A percentile compares a stretch with the other conserved stretches of the same genome.
Conservation (phyloP, 345 rosid genomes). For the Acer saccharum region DNA sequence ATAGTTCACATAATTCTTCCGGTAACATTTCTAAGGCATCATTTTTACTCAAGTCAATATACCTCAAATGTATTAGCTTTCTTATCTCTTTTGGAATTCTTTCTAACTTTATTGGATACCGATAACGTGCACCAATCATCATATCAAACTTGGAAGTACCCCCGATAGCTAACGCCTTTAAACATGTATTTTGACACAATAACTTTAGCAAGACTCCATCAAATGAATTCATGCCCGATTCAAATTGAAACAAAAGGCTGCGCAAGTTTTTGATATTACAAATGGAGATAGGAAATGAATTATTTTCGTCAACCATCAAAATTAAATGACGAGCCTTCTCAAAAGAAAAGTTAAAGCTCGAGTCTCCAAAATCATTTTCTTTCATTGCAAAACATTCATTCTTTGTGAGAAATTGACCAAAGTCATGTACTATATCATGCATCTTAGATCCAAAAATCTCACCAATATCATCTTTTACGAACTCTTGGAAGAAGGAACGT, state of each 20-base stretch:
- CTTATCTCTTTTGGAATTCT: neutral
- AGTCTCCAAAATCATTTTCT: neutral
- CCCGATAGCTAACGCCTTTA: neutral
- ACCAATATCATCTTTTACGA: no score
- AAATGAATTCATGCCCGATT: neutral
- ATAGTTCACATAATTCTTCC: neutral
- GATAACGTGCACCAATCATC: fast-evolving
- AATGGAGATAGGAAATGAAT: neutral
- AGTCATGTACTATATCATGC: neutral
- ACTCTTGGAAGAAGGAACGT: no score
- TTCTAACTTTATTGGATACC: neutral
- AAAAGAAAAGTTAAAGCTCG: neutral
- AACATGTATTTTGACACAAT: neutral
- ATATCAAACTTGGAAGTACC: neutral
- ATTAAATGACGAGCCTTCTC: constrained; percentile 19
- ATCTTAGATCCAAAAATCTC: neutral
- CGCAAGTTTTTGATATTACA: constrained; percentile 19
- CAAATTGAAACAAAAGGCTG: constrained; percentile 16
- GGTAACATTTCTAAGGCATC: neutral
- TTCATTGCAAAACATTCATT: neutral
- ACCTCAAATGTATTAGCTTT: neutral
- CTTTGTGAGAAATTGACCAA: neutral
- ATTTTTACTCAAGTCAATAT: no score
- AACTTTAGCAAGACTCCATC: neutral
- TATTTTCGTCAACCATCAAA: neutral